Base-by-base conservation (phyloP, 208 protist species). In the Strigomonas galati region DNA sequence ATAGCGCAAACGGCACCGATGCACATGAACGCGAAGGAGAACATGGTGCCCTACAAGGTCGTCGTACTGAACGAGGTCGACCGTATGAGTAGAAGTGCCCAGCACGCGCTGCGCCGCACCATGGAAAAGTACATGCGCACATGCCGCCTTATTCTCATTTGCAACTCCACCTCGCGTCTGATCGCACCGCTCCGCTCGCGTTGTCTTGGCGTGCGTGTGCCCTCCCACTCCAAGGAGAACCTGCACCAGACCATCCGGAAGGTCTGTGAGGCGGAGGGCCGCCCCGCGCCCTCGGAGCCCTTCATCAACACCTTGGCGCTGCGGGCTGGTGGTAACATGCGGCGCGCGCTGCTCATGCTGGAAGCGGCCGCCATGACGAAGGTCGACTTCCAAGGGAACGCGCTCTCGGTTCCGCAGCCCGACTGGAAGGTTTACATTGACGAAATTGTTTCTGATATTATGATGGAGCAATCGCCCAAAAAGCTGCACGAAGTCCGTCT, bases 101-200 rank as follows among this genome's bases (percentile, higher is more conserved):
- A 99, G 81, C 98, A 99, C 55, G 99, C 98, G 15, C 89, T 99
- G 24, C 91, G 99, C 27, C 96, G 99, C 28, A 99, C 98, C 17
- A 99, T 99, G 99, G 99, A 99, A 72, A 99, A 99, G 74, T 99
- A 99, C 89, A 93, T 97, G 59, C 70, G 76, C 19, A 98, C 89
- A 0, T 99, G 98, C 76, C 87, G 99, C 1, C 71, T 99, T 7
- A 91, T 99, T 14, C 82, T 99, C 10, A 82, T 92, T 54, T 98
- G 95, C 76, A 98, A 91, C 61, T 92, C 85, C 24, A 97, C 93
- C 14, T 94, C 83, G 21, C 97, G 90, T 24, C 84, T 99, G 12
- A 98, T 99, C 46, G 85, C 97, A 6, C 98, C 99, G 27, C 85
- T 99, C 23, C 85, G 97, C 14, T 98, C 91, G 26, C 92, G 99